Percentiles rank a stretch among this genome's conserved stretches.
These are phyloP conservation scores for Xylaria sp. DNA, from an alignment of 2,329 filamentous ascomycete genomes.

Conservation along the genomic window DNA sequence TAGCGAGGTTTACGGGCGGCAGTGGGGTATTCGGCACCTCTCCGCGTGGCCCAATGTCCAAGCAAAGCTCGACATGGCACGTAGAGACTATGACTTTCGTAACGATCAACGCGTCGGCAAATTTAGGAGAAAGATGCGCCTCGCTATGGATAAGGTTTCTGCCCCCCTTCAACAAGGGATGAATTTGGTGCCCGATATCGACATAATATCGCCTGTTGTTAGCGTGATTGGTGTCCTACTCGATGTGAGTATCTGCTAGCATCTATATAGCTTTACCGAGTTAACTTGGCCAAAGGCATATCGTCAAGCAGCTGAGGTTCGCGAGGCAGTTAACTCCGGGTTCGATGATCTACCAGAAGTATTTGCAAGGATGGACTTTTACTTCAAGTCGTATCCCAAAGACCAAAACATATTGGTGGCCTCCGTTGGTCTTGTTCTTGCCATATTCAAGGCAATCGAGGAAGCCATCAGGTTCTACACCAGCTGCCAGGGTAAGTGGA, in stretches of 20 bases:
- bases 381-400: conserved; percentile 6
- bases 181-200: conserved; percentile 24
- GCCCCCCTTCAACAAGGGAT: conserved; percentile 18
- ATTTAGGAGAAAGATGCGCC: conserved; percentile 24
- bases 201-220: conserved; percentile 18
- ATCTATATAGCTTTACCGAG: not conserved
- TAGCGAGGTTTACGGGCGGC: not conserved
- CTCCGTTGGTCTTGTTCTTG: conserved; percentile 16
- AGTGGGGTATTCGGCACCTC: conserved; percentile 21
- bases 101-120: conserved; percentile 17
- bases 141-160: conserved; percentile 11
- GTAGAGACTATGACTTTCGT: conserved; percentile 14
- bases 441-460: conserved; percentile 25
- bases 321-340: conserved; percentile 20
- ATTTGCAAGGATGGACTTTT: conserved; percentile 22
- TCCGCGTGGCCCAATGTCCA: conserved; percentile 16
- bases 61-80: conserved; percentile 24
- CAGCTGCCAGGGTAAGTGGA: conserved; percentile 17
- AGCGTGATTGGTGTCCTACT: conserved; percentile 17
- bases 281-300: conserved; percentile 20
- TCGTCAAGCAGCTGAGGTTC: conserved; percentile 20
- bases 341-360: conserved; percentile 30
- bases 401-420: conserved; percentile 17
- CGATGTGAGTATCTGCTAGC: conserved; percentile 17
- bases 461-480: conserved; percentile 27